Evolutionary conservation across 108 stramenopile species (phyloP).

Genomic region (Pseudonitzschia multiseries): DNA sequence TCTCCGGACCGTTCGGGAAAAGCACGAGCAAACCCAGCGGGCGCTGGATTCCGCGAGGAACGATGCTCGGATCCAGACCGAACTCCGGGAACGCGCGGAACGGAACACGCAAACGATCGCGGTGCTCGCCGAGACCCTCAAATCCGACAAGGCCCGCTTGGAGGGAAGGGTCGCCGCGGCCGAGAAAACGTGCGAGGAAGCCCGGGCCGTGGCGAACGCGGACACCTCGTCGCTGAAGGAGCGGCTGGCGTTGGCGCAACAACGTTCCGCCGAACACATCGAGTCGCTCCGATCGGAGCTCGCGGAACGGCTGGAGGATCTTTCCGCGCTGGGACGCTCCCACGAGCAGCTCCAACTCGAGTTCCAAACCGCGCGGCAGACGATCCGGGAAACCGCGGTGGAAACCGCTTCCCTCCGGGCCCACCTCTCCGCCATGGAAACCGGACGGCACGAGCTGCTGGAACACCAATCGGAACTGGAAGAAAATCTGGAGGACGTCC

Average conservation of each 20-base stretch:
- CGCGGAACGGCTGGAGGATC: not conserved
- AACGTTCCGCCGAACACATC: not conserved
- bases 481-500: slow-evolving; percentile 6
- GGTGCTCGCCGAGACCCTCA: slow-evolving; percentile 6
- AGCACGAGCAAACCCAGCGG: not conserved
- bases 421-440: not conserved
- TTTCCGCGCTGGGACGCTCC: not conserved
- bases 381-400: not conserved
- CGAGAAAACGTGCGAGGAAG: not conserved
- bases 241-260: not conserved
- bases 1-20: not conserved
- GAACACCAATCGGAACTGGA: slow-evolving; percentile 11
- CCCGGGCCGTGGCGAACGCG: not conserved
- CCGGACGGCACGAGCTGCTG: not conserved
- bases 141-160: not conserved
- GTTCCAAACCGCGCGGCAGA: not conserved
- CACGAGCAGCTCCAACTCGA: not conserved
- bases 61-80: not conserved
- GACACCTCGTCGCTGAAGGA: not conserved
- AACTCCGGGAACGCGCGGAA: not conserved
- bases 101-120: not conserved
- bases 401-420: not conserved
- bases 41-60: not conserved
- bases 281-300: not conserved
- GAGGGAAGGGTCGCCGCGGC: not conserved